phyloP scores from a whole-genome alignment of 768 basidiomycete genomes.

The Lactarius indigo region DNA sequence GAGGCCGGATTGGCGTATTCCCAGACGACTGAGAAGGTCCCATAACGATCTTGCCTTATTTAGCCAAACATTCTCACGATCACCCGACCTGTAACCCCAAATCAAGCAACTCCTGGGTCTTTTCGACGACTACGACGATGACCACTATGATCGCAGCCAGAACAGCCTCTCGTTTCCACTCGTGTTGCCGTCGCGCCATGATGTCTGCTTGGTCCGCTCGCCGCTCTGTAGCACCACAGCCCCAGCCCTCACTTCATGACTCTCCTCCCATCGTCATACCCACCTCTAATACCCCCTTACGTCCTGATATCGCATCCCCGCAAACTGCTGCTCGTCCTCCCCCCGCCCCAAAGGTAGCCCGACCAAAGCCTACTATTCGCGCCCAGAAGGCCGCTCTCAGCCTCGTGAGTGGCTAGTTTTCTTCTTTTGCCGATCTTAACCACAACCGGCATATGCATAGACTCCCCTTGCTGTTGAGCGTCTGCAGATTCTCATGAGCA shows the following conservation, averaged over 20 bases:
- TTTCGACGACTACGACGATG: conserved; percentile 4
- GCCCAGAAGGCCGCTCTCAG: conserved; percentile 75
- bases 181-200: conserved; percentile 51
- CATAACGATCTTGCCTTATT: background rate
- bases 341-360: conserved; percentile 59
- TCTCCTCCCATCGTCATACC: conserved; percentile 53
- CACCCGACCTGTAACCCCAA: background rate
- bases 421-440: background rate
- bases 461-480: conserved; percentile 75
- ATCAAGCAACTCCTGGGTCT: background rate
- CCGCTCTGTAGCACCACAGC: conserved; percentile 29
- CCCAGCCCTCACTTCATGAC: conserved; percentile 35
- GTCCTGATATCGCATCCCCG: conserved; percentile 61
- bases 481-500: conserved; percentile 66
- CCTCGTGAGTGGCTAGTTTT: conserved; percentile 43
- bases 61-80: background rate
- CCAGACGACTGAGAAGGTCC: background rate
- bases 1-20: background rate
- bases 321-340: conserved; percentile 72
- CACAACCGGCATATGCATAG: conserved; percentile 38
- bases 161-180: background rate
- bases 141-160: conserved; percentile 20
- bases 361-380: conserved; percentile 60
- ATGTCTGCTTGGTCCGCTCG: conserved; percentile 58
- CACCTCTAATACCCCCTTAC: conserved; percentile 40